Evolutionary conservation across 495 filamentous ascomycete species (phyloP), one percentile per base, ranked within the genome.

Genomic region (Cladorrhinum samala): DNA sequence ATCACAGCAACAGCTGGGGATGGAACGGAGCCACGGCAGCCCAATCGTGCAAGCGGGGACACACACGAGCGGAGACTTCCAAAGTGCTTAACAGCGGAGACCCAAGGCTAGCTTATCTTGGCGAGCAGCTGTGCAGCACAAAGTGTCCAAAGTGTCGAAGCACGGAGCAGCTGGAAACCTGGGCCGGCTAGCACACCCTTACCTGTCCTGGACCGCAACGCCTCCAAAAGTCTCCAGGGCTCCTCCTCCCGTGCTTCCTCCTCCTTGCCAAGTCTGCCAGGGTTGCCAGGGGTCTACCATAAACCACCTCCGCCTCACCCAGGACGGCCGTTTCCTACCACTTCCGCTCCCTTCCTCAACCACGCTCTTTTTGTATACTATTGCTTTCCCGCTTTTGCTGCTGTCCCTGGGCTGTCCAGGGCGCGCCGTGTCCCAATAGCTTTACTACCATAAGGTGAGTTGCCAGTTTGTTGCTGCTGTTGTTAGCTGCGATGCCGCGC

Each of bases 301-400:
- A 65, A 63, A 61, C 58, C 57, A 55, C 59, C 60, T 21, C 42
- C 42, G 14, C 65, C 61, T 69, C 65, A 65, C 65, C 61, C 61
- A 63, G 56, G 51, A 59, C 51, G 61, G 64, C 69, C 58, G 56
- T 53, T 51, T 64, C 62, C 58, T 48, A 59, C 46, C 58, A 50
- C 50, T 23, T 17, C 38, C 48, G 39, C 39, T 53, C 53, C 55
- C 49, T 57, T 47, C n/a, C 58, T 58, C 61, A 62, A 58, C 62
- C 64, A 66, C 64, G 56, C 63, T 66, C 67, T 64, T 65, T n/a
- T 67, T 64, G 61, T 64, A 66, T 55, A 58, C 54, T 61, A 58
- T 50, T 61, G 51, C 49, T 53, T 46, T 43, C 49, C 50, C 49
- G 37, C 44, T n/a, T 59, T 64, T 66, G 58, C 60, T 66, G 61